Evolutionary conservation across 768 basidiomycete species (phyloP).

Genomic region (Rhizopogon rudus): DNA sequence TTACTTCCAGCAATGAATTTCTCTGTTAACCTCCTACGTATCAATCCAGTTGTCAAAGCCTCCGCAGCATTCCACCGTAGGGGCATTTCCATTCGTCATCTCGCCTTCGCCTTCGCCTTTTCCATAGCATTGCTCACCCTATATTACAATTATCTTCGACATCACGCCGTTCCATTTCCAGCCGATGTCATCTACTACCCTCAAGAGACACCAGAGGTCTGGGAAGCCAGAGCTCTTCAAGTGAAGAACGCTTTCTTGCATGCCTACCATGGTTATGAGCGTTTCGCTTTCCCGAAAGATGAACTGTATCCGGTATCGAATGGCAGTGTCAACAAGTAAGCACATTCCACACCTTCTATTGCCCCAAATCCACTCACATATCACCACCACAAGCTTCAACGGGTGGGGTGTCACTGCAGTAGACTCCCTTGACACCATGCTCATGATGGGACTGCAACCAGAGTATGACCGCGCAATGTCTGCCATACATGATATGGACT

Average conservation of each 20-base stretch:
- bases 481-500: slow-evolving; percentile 44
- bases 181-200: slow-evolving; percentile 18
- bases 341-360: background rate
- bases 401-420: slow-evolving; percentile 76
- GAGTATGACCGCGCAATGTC: slow-evolving; percentile 66
- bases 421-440: slow-evolving; percentile 84
- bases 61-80: slow-evolving; percentile 8
- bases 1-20: slow-evolving; percentile 5
- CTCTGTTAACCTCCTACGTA: slow-evolving; percentile 1
- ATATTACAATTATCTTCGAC: slow-evolving; percentile 6
- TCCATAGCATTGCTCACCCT: slow-evolving; percentile 16
- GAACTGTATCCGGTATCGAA: slow-evolving; percentile 56
- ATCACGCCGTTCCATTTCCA: background rate
- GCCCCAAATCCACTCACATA: background rate
- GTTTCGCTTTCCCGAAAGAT: slow-evolving; percentile 56
- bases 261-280: slow-evolving; percentile 64
- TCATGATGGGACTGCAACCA: slow-evolving; percentile 69
- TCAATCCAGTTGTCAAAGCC: background rate
- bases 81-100: slow-evolving; percentile 18
- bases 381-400: slow-evolving; percentile 53
- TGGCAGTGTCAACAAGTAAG: slow-evolving; percentile 46
- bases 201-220: slow-evolving; percentile 30
- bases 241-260: slow-evolving; percentile 63
- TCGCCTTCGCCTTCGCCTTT: slow-evolving; percentile 11
- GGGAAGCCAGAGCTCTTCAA: slow-evolving; percentile 47